Base-by-base conservation (phyloP, 305 asterid species). In the Lippia alba region DNA sequence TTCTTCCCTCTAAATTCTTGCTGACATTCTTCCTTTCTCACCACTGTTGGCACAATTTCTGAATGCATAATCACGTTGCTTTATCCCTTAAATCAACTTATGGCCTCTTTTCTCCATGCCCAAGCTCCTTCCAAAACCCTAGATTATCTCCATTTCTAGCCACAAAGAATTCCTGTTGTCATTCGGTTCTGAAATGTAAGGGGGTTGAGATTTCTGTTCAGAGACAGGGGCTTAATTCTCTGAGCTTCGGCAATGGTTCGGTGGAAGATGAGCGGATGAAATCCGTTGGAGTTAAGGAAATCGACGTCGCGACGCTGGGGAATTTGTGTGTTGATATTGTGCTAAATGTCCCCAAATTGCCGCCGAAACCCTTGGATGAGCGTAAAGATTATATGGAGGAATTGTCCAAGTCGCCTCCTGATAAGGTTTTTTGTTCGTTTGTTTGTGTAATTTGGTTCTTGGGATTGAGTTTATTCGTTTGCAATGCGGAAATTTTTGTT, bases 261-360 rank as follows among this genome's bases (percentile, higher is more conserved):
- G 81, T 76, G 51, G 89, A 75, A 17, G 87, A 82, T 14, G 86
- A 77, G 24, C 79, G 80, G 59, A 39, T 69, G 56, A 76, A 78
- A 54, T 51, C 81, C 3, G 63, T 78, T 36, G 79, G 55, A 3
- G 82, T 79, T 48, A 94, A 94, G 81, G 92, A 88, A 18, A 66
- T 94, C 20, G 99, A 94, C 74, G 89, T 94, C 69, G 89, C 96
- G 3, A 94, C 99, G 36, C 75, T 94, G 12, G 99, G 99, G 4
- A 94, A 94, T 79, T 84, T 94, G 18, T 94, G 99, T 39, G 91
- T 94, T 40, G 97, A 94, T 78, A 84, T 94, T 74, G 99, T 94
- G 59, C 95, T 94, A 63, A 85, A 68, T 81, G 99, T 94, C 62
- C 96, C 96, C 4, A 33, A 84, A 62, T 74, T 94, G 82, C 99